A percentile compares a stretch with the other conserved stretches of the same genome.
Evolutionary conservation across 148 eudicot genomes (phyloP).

Genomic region (Cornus kousa): DNA sequence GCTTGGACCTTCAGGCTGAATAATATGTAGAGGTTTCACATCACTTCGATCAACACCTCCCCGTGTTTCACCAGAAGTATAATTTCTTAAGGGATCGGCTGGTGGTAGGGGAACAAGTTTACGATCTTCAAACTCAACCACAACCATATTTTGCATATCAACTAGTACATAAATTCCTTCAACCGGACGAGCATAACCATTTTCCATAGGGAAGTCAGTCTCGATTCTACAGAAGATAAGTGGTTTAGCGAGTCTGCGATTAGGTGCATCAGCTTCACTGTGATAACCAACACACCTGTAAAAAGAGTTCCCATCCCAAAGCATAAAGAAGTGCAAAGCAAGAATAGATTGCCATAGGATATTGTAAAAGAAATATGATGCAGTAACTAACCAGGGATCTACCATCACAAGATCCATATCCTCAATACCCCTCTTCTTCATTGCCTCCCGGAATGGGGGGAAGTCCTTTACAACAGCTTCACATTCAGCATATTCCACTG

Average conservation of each 20-base stretch:
- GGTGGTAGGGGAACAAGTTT: slow-evolving; percentile 97
- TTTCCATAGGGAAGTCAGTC: slow-evolving; percentile 97
- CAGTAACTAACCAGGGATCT: slow-evolving; percentile 74
- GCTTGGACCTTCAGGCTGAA: slow-evolving; percentile 98
- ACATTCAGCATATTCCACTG: slow-evolving; percentile 96
- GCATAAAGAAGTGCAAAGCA: background rate
- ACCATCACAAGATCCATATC: slow-evolving; percentile 99
- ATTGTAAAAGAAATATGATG: background rate
- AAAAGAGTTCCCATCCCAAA: background rate
- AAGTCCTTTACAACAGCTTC: slow-evolving; percentile 92
- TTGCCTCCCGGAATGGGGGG: slow-evolving; percentile 87
- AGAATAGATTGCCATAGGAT: background rate
- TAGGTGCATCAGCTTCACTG: slow-evolving; percentile 88
- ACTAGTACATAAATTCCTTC: slow-evolving; percentile 94
- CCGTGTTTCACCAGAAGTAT: slow-evolving; percentile 90
- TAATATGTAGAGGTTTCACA: slow-evolving; percentile 77
- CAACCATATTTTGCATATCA: slow-evolving; percentile 97
- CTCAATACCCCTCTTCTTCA: slow-evolving; percentile 95
- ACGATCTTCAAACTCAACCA: slow-evolving; percentile 93
- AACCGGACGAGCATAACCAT: slow-evolving; percentile 98
- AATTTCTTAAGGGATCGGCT: slow-evolving; percentile 95
- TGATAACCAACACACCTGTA: slow-evolving; percentile 95
- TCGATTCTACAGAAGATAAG: slow-evolving; percentile 93
- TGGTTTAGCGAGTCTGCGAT: slow-evolving; percentile 92
- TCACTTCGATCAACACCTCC: slow-evolving; percentile 99